phyloP scores from a whole-genome alignment of 495 filamentous ascomycete genomes.

The Mytilinidion resinicola region DNA sequence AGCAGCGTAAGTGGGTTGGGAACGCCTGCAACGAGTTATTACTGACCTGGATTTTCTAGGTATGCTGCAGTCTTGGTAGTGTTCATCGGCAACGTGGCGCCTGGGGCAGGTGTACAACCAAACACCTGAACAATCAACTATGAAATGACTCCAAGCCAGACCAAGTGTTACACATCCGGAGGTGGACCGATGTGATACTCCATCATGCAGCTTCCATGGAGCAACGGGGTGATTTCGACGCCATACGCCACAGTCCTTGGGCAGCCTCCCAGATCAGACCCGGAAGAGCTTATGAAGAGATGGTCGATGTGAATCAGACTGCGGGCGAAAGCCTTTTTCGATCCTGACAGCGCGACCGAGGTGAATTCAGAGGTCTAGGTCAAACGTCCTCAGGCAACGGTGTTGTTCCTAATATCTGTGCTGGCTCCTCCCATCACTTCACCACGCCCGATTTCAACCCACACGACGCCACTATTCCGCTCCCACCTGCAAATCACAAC shows the following conservation, averaged over 20 bases:
- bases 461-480: not conserved
- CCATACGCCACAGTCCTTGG: not conserved
- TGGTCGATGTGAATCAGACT: too few relatives aligned
- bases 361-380: too few relatives aligned
- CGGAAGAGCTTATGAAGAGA: not conserved
- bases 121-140: not conserved
- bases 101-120: not conserved
- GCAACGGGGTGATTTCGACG: not conserved
- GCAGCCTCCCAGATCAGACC: not conserved
- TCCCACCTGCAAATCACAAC: not conserved
- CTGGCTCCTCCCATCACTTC: not conserved
- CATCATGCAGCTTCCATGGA: not conserved
- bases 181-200: not conserved
- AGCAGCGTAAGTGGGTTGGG: slow-evolving; percentile 15
- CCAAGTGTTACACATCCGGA: not conserved
- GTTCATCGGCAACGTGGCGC: slow-evolving; percentile 4
- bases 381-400: not conserved
- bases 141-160: not conserved
- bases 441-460: not conserved
- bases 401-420: not conserved
- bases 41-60: not conserved
- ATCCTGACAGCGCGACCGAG: too few relatives aligned
- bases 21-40: not conserved
- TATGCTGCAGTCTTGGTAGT: slow-evolving; percentile 10
- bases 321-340: too few relatives aligned